Evolutionary conservation across 176 grass and related monocot species (phyloP), one percentile per base, ranked within the genome.

Genomic region (Thinopyrum elongatum): DNA sequence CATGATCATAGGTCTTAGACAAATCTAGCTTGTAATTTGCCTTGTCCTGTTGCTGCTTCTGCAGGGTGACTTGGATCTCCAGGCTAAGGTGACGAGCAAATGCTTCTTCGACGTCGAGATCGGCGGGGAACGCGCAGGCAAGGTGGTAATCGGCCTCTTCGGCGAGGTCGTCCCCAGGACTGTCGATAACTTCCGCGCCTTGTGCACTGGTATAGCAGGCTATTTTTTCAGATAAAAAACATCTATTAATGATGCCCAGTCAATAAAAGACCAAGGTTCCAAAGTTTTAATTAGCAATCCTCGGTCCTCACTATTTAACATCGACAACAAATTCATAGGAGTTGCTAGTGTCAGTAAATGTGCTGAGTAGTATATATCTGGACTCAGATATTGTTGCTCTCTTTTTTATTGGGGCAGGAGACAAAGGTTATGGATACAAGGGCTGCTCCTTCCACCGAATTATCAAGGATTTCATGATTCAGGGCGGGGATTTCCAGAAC

Each of bases 381-480:
- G 36, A 44, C 78, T 80, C 59, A 65, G 8, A 23, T 27, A 59
- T 35, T 51, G 65, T 14, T 79, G n/a, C 29, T 78, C 12, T n/a
- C 1, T 63, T 59, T 72, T 83, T 6, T 3, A 2, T 19, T 27
- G 13, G 69, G 12, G 26, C 86, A 95, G 93, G 93, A 46, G 88
- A 95, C 76, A 89, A 93, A 83, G 83, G 88, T 10, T 89, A 77
- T 72, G 93, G 93, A 8, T 93, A 95, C 46, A 95, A 95, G 79
- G 92, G 93, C 41, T 95, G 83, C 74, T 90, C 83, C 58, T 93
- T 95, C 84, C 93, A 93, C 84, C 83, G 93, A 78, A 90, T 95
- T 51, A 95, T 95, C 86, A 93, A 95, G 75, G 90, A 95, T 71
- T 95, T 95, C 70, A 95, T 95, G 93, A 93, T 95, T 42, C 93